These are phyloP conservation scores for Nannochloris sp. DNA, from an alignment of 139 green algal genomes.

Conservation along the genomic window DNA sequence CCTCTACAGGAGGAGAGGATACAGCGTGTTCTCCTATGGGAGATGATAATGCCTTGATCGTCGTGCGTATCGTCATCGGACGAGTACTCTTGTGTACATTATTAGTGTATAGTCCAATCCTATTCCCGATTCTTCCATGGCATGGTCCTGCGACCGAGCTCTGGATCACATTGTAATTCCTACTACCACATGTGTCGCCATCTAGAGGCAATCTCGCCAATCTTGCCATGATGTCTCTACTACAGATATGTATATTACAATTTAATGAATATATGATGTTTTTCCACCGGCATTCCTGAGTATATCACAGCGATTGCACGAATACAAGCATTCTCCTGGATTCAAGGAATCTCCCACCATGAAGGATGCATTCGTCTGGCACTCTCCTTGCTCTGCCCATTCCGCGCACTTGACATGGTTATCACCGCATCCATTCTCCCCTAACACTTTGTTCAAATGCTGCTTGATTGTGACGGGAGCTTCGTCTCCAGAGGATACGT, in stretches of 20 bases:
- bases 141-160: too few species aligned
- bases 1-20: conserved; percentile 25
- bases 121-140: too few species aligned
- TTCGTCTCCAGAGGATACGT: conserved; percentile 2
- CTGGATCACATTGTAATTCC: too few species aligned
- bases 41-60: too few species aligned
- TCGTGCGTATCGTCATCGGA: too few species aligned
- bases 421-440: conserved; percentile 3
- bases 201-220: too few species aligned
- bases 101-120: too few species aligned
- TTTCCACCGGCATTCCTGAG: conserved; percentile 2
- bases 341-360: conserved; percentile 17
- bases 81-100: too few species aligned
- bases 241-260: too few species aligned
- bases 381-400: conserved; percentile 25
- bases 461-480: conserved; percentile 1
- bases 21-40: too few species aligned
- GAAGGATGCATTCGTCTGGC: conserved; percentile 21
- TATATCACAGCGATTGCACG: conserved; percentile 15
- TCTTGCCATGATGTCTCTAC: too few species aligned
- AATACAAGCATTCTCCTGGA: conserved; percentile 15
- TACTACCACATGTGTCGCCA: too few species aligned
- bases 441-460: conserved; percentile 5
- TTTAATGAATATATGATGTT: background rate
- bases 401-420: conserved; percentile 8